These are phyloP conservation scores for Kodamaea ohmeri DNA, from an alignment of 1,139 yeast species.

Conservation along the genomic window DNA sequence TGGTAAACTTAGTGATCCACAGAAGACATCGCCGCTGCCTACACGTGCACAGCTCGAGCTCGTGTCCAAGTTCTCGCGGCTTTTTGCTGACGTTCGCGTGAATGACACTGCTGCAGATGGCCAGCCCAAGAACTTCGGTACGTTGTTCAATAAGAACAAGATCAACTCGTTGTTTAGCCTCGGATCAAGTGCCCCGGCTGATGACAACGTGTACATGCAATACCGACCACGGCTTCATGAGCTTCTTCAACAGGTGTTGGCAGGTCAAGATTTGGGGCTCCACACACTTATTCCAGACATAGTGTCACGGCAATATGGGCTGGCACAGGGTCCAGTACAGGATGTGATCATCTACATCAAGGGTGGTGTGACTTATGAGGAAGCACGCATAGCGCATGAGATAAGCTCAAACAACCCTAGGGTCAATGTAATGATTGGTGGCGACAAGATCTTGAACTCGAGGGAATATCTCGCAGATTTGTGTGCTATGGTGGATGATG, in stretches of 20 bases:
- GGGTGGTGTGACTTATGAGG: slow-evolving; percentile 94
- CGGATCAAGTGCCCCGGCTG: slow-evolving; percentile 23
- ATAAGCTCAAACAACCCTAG: slow-evolving; percentile 54
- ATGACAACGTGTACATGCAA: slow-evolving; percentile 56
- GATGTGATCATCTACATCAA: slow-evolving; percentile 78
- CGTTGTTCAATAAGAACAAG: slow-evolving; percentile 27
- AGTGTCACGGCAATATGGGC: slow-evolving; percentile 35
- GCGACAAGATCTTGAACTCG: slow-evolving; percentile 68
- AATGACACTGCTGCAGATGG: slow-evolving; percentile 12
- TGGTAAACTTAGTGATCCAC: slow-evolving; percentile 29
- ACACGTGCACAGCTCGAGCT: slow-evolving; percentile 35
- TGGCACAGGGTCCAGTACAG: slow-evolving; percentile 45
- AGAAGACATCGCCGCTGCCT: slow-evolving; percentile 28
- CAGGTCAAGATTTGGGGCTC: slow-evolving; percentile 14
- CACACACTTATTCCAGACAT: slow-evolving; percentile 21
- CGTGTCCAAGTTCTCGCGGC: slow-evolving; percentile 29
- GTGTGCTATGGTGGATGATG: slow-evolving; percentile 25
- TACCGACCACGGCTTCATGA: slow-evolving; percentile 73
- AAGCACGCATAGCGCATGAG: slow-evolving; percentile 77
- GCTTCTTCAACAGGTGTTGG: slow-evolving; percentile 25
- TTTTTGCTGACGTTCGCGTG: slow-evolving; percentile 16
- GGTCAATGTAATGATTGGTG: slow-evolving; percentile 63
- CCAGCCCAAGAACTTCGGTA: slow-evolving; percentile 22
- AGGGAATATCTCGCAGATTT: slow-evolving; percentile 44
- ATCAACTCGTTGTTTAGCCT: slow-evolving; percentile 26